Base-by-base conservation (phyloP, 805 yeast genomes). In the Nakazawaea molendinolei region DNA sequence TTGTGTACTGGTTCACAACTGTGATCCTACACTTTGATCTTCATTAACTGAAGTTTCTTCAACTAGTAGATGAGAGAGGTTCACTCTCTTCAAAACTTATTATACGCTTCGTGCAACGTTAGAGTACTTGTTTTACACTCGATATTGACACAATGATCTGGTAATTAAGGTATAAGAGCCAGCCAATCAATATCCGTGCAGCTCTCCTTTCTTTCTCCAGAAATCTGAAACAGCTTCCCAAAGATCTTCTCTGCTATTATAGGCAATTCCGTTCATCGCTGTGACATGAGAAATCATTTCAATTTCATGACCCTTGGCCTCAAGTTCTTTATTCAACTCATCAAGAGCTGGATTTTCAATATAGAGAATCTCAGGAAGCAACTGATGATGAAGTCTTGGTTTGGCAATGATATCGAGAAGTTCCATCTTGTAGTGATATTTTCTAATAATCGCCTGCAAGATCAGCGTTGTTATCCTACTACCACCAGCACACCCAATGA, bases 401-500 rank as follows among this genome's bases (percentile, higher is more conserved):
- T 61, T 79, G 1, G 95, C 74, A 16, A 89, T 69, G 0, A 86
- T 68, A 37, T 84, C 79, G 16, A 86, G 60, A 4, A 87, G 52
- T 1, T 78, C 67, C 60, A 75, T 52, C 2, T 69, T 57, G 49
- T 76, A 73, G 52, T 74, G 75, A 43, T 79, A 76, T 3, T 65
- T 60, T 36, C 96, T 61, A 1, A 84, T 67, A 13, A 90, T 69
- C 0, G 90, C 87, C 53, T 87, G 92, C 38, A 90, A 70, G 4
- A 90, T 76, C 1, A 94, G 74, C 0, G 95, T 85, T 10, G 83
- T 67, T 34, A 90, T 90, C 38, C 92, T 65, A 5, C 92, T 80
- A 0, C 97, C 97, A 8, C 98, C 98, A 2, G 97, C 94, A 1
- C 95, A 92, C 0, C 97, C 97, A 40, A 90, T 69, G 5, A 82